Percentiles rank a stretch among this genome's conserved stretches.
Evolutionary conservation across 2,329 filamentous ascomycete genomes (phyloP).

Genomic region (Colletotrichum tropicicola): DNA sequence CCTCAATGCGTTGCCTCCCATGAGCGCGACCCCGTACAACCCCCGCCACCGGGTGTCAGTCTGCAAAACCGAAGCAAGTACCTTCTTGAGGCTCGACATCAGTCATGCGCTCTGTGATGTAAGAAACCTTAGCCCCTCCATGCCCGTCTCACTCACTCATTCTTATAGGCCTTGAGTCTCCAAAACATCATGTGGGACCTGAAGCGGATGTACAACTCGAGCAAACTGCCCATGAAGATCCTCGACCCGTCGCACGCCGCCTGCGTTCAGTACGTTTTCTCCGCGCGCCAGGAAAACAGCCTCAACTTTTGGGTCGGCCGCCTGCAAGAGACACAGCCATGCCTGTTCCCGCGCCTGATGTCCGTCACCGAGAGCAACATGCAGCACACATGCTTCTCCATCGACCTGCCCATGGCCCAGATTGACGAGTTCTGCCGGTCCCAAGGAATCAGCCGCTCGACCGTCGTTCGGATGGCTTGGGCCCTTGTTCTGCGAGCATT

Average conservation of each 20-base stretch:
- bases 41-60: constrained; percentile 61
- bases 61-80: constrained; percentile 53
- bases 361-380: constrained; percentile 33
- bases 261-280: constrained; percentile 48
- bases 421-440: constrained; percentile 53
- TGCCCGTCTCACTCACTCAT: neutral
- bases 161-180: constrained; percentile 44
- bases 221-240: constrained; percentile 42
- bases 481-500: constrained; percentile 64
- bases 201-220: constrained; percentile 52
- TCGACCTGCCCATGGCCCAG: constrained; percentile 49
- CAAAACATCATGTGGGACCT: constrained; percentile 57
- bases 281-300: constrained; percentile 42
- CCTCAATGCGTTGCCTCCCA: constrained; percentile 51
- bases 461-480: constrained; percentile 68
- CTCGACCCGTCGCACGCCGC: constrained; percentile 46
- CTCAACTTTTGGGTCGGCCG: constrained; percentile 56
- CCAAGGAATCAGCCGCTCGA: constrained; percentile 53
- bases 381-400: constrained; percentile 47
- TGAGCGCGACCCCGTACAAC: constrained; percentile 45
- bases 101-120: constrained; percentile 62
- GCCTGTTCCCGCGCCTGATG: constrained; percentile 55
- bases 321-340: constrained; percentile 48
- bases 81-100: constrained; percentile 58
- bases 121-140: constrained; percentile 18